phyloP scores from a whole-genome alignment of 352 stramenopile species.

The Phytophthora niederhauseri region DNA sequence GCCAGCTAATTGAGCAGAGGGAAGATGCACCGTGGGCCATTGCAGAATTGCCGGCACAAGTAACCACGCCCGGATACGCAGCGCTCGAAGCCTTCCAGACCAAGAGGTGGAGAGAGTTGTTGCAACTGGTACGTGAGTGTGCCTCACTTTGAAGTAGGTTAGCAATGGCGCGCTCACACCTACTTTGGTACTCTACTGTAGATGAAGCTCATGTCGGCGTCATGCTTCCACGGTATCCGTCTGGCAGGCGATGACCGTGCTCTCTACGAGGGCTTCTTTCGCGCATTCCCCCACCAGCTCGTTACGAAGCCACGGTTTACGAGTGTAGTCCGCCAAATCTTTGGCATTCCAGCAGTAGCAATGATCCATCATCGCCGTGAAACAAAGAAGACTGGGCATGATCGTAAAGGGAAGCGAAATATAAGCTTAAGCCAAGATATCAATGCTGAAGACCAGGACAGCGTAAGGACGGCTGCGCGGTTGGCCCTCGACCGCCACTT shows the following conservation, averaged over 20 bases:
- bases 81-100: constrained; percentile 69
- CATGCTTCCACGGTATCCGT: constrained; percentile 53
- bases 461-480: constrained; percentile 7
- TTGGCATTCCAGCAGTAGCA: constrained; percentile 39
- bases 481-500: constrained; percentile 57
- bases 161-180: background rate
- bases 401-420: constrained; percentile 3
- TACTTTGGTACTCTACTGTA: constrained; percentile 11
- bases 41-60: constrained; percentile 18
- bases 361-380: constrained; percentile 28
- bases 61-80: constrained; percentile 33
- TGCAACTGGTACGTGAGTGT: constrained; percentile 42
- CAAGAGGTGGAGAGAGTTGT: constrained; percentile 69
- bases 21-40: constrained; percentile 33
- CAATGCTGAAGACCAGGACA: constrained; percentile 18
- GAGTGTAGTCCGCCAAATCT: constrained; percentile 66
- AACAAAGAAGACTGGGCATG: constrained; percentile 8
- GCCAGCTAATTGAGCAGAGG: constrained; percentile 10
- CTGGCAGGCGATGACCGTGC: constrained; percentile 63
- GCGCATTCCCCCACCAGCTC: constrained; percentile 69
- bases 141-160: background rate
- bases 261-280: constrained; percentile 75
- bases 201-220: constrained; percentile 45
- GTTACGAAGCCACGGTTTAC: constrained; percentile 73
- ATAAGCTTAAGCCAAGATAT: background rate